Base-by-base conservation (phyloP, 2,329 filamentous ascomycete species). In the Fusarium chuoi region DNA sequence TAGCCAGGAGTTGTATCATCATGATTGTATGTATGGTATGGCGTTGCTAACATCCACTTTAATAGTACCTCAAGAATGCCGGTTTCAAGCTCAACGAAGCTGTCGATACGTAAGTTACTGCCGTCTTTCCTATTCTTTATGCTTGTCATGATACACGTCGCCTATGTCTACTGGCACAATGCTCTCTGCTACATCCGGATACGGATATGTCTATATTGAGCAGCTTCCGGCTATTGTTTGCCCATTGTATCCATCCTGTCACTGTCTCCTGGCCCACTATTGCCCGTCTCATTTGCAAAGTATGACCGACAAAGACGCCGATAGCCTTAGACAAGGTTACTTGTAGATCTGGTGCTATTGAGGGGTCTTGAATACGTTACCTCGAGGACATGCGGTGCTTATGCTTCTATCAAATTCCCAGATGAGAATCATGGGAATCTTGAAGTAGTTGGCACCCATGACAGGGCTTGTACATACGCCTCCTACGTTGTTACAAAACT, bases 51-150 rank as follows among this genome's bases (percentile, higher is more conserved):
- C 70, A 66, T 60, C 58, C 17, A 55, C 49, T 68, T 41, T 61
- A 68, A 65, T 68, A 89, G 87, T 88, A 82, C 71, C 82, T 88
- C 28, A 89, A 85, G 74, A 83, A 81, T 52, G 78, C 84, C 11
- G 82, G 83, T 51, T 90, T 86, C 78, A 87, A 85, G 77, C 78
- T 89, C 12, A 85, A 89, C 64, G 83, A 87, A 65, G 88, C 88
- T 44, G 81, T 89, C 55, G 87, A 90, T 82, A 81, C 85, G 89
- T 90, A 84, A 89, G 89, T 89, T n/a, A 76, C 54, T 54, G 62
- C 52, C 38, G 33, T 41, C 65, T 61, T 68, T 35, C 57, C 42
- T 55, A 33, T 33, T 57, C 38, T 28, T 46, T 42, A 63, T 74
- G 76, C 67, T 70, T 56, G 42, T 60, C 46, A 67, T 64, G 60